Evolutionary conservation across 495 filamentous ascomycete genomes (phyloP), one percentile per base, ranked within the genome.

Genomic region (Lasiosphaeria hispida): DNA sequence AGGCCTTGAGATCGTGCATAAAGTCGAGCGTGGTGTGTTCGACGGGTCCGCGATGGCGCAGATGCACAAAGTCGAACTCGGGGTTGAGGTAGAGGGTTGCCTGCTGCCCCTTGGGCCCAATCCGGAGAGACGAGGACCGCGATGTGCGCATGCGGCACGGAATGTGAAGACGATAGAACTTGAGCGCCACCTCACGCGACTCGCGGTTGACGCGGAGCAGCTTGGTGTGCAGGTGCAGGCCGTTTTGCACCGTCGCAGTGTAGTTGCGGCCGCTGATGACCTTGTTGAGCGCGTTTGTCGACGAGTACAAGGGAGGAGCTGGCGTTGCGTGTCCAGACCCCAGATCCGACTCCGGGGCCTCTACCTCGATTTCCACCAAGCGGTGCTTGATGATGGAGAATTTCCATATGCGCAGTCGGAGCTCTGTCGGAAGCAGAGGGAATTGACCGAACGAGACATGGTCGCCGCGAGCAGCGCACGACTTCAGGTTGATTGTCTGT

Each of bases 181-280:
- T 23, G 10, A 18, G 13, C 17, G 43, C 15, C 10, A 23, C 43
- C 13, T 47, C 17, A 10, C 43, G 43, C 14, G 43, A 47, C 15
- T 47, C 43, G 14, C 43, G 14, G 43, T 23, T 47, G 43, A 47
- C 43, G 43, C 43, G 43, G 6, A 47, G 15, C 15, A 47, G 43
- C 13, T 47, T 47, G 2, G 23, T 30, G 23, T 30, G 23, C 23
- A 30, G 23, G 5, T 30, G 23, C 2, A 30, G 23, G 23, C 23
- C 23, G 23, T 30, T 30, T 30, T 30, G 23, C 23, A 30, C 23
- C 5, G 23, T 30, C 23, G 23, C 23, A 30, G 23, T 5, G 23
- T 30, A 30, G 23, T 30, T 30, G 2, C 23, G 23, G 23, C 23
- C 23, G 23, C 23, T 30, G 23, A 30, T 30, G 23, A 30, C 23